Conservation (phyloP, 306 rosid species). For the Trifolium fragiferum region DNA sequence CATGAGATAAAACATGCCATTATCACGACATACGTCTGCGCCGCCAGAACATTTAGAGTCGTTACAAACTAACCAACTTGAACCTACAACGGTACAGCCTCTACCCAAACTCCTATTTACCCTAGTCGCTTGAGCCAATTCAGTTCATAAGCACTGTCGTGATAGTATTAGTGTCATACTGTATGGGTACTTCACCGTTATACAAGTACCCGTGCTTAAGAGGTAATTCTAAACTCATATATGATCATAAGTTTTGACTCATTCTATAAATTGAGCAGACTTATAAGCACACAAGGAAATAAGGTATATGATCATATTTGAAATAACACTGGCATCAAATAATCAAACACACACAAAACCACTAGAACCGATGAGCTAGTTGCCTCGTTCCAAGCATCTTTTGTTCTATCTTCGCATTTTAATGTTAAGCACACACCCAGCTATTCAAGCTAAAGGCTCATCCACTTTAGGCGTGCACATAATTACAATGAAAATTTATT, state of each 20-base stretch:
- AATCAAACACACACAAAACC: background rate
- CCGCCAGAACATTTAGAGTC: too few relatives aligned
- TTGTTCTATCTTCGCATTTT: background rate
- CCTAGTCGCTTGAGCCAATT: too few relatives aligned
- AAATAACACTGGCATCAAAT: background rate
- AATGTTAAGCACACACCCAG: background rate
- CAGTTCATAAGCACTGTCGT: background rate
- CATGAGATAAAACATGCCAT: background rate
- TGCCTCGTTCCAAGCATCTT: background rate
- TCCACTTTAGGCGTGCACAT: background rate
- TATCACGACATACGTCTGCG: background rate
- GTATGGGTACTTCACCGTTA: background rate
- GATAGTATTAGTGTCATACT: background rate
- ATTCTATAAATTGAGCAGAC: too few relatives aligned
- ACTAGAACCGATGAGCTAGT: background rate
- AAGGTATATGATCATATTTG: too few relatives aligned
- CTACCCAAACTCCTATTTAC: too few relatives aligned
- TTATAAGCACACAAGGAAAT: too few relatives aligned
- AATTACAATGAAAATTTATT: too few relatives aligned
- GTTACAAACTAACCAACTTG: too few relatives aligned
- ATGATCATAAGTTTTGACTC: too few relatives aligned
- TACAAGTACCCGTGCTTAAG: too few relatives aligned
- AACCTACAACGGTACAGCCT: too few relatives aligned
- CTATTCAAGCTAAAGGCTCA: background rate
- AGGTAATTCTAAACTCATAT: conserved; percentile 9